A percentile compares a stretch with the other conserved stretches of the same genome.
These are phyloP conservation scores for Panaeolus papilionaceus DNA, from an alignment of 768 basidiomycete genomes.

Conservation along the genomic window DNA sequence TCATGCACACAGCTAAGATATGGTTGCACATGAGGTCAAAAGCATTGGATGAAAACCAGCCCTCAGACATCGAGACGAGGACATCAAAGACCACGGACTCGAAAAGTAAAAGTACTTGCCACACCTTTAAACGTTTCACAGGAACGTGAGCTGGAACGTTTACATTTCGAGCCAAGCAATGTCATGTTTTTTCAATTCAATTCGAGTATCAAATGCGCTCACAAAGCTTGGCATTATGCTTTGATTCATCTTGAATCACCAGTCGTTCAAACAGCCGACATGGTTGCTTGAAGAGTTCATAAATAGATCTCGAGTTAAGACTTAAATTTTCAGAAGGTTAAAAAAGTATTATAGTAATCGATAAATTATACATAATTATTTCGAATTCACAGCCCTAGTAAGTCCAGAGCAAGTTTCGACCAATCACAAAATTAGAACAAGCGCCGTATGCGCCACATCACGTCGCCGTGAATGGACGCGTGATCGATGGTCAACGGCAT, in stretches of 20 bases:
- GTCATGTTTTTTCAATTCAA: neutral
- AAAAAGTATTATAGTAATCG: too few species aligned
- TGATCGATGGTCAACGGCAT: constrained; percentile 2
- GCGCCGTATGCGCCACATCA: constrained; percentile 13
- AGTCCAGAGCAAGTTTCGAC: neutral
- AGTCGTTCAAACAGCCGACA: neutral
- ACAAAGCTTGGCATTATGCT: constrained; percentile 1
- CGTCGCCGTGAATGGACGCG: neutral
- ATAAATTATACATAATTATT: too few species aligned
- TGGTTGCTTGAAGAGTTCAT: neutral
- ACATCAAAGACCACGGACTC: neutral
- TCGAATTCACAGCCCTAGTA: too few species aligned
- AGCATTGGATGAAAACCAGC: neutral
- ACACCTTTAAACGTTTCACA: neutral
- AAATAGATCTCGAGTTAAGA: neutral
- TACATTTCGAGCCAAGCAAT: neutral
- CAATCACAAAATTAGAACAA: constrained; percentile 7
- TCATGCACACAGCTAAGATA: neutral
- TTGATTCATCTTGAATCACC: neutral
- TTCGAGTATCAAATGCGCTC: neutral
- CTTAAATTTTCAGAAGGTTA: too few species aligned
- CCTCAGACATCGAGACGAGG: neutral
- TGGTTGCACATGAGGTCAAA: neutral
- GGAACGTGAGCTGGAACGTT: neutral
- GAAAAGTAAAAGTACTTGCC: neutral